Percentiles rank a stretch among this genome's conserved stretches.
Evolutionary conservation across 2,329 filamentous ascomycete genomes (phyloP).

Genomic region (Acephala macrosclerotiorum): DNA sequence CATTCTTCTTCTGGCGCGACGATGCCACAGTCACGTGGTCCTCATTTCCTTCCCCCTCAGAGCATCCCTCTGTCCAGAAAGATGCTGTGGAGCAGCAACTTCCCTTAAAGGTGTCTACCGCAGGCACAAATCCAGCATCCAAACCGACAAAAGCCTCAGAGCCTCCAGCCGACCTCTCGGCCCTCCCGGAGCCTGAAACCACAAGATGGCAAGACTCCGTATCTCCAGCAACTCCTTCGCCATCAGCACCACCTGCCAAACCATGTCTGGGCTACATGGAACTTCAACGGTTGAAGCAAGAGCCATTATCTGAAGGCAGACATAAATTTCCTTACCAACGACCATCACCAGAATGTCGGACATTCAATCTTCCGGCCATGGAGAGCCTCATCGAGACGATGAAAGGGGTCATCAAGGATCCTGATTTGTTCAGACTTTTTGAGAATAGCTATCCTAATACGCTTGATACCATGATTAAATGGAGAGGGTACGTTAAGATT

Average conservation of each 20-base stretch:
- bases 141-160: background rate
- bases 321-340: constrained; percentile 82
- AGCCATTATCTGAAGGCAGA: constrained; percentile 58
- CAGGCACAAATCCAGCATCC: background rate
- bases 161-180: background rate
- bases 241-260: background rate
- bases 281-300: constrained; percentile 33
- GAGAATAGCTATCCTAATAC: constrained; percentile 79
- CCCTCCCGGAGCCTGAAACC: background rate
- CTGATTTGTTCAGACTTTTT: constrained; percentile 75
- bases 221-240: background rate
- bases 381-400: constrained; percentile 78
- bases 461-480: constrained; percentile 74
- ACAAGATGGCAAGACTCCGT: constrained; percentile 3
- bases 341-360: constrained; percentile 77
- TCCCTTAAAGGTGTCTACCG: background rate
- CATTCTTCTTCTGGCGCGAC: background rate
- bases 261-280: constrained; percentile 33
- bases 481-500: constrained; percentile 66
- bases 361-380: constrained; percentile 78
- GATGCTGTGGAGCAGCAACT: background rate
- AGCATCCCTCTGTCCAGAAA: background rate
- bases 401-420: constrained; percentile 74
- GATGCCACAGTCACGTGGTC: background rate
- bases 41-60: background rate